These are phyloP conservation scores for Clarireedia monteithiana DNA, from an alignment of 2,329 filamentous ascomycete genomes.

Conservation along the genomic window DNA sequence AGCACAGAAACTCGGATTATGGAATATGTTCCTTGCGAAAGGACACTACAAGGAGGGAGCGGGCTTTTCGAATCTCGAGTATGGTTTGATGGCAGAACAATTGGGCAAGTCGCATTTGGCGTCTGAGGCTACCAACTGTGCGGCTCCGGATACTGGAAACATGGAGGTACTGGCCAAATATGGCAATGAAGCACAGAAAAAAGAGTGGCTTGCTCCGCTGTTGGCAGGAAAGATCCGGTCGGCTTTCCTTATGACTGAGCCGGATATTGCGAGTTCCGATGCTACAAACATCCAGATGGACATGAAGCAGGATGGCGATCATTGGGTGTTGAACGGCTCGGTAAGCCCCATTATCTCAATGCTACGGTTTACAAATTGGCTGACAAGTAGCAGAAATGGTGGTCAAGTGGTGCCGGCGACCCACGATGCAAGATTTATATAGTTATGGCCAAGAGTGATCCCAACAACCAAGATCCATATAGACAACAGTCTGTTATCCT, in stretches of 20 bases:
- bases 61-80: slow-evolving; percentile 92
- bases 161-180: slow-evolving; percentile 95
- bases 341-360: slow-evolving; percentile 37
- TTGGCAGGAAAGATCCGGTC: slow-evolving; percentile 80
- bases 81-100: slow-evolving; percentile 95
- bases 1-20: slow-evolving; percentile 76
- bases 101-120: slow-evolving; percentile 79
- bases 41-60: slow-evolving; percentile 93
- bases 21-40: slow-evolving; percentile 97
- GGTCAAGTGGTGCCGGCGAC: slow-evolving; percentile 93
- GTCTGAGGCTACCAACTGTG: slow-evolving; percentile 82
- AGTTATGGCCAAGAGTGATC: slow-evolving; percentile 90
- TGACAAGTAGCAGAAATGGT: slow-evolving; percentile 72
- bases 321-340: slow-evolving; percentile 85
- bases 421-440: slow-evolving; percentile 88
- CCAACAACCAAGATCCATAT: slow-evolving; percentile 69
- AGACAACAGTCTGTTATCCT: slow-evolving; percentile 89
- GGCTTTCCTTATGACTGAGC: slow-evolving; percentile 92
- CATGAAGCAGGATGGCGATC: slow-evolving; percentile 75
- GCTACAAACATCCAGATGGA: slow-evolving; percentile 85
- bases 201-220: slow-evolving; percentile 71
- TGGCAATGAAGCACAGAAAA: slow-evolving; percentile 77
- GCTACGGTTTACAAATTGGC: slow-evolving; percentile 1
- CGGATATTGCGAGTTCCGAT: slow-evolving; percentile 79
- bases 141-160: slow-evolving; percentile 87